Evolutionary conservation across 176 grass and related monocot species (phyloP), one percentile per base, ranked within the genome.

Genomic region (Chloris gayana): DNA sequence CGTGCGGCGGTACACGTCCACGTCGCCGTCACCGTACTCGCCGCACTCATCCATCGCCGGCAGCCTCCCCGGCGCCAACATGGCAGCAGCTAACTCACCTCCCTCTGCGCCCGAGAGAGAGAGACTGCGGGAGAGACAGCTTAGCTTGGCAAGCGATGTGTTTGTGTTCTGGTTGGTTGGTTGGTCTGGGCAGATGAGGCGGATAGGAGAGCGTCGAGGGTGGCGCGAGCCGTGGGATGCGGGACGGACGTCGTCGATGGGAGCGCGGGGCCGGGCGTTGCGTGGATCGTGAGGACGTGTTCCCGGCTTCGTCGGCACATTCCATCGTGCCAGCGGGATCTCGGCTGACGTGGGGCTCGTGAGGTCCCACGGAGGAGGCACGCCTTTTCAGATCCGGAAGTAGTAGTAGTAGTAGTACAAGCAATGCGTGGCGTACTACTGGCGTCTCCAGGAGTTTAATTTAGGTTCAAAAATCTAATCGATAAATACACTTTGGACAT

Each of bases 11-110:
- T 78, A 64, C 66, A 26, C 33, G 83, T 73, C 73, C 47, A 39
- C 37, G 35, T 67, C 84, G 34, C 5, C 77, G 6, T 69, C 80
- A 44, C 7, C 51, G 44, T 77, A 68, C 64, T 74, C 82, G 64
- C 7, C 59, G 54, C 32, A 34, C 82, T 81, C 82, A 29, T 9
- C 35, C 87, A 80, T n/a, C 72, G 57, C 65, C 71, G 85, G 80
- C 29, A 86, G 37, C 80, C 84, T 84, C 80, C 81, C 85, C n/a
- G 85, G 77, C 64, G 76, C 72, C 87, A 82, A 89, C 87, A 89
- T 89, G 6, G 54, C 26, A 34, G 54, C 53, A 2, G 41, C 41
- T 44, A 4, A 4, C 41, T 44, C 41, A 12, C 9, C 41, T 15
- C 58, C 22, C 50, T 56, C 59, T 26, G 27, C 8, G 21, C 6